phyloP scores from a whole-genome alignment of 2,329 filamentous ascomycete species.

The Kalmusia sp. region DNA sequence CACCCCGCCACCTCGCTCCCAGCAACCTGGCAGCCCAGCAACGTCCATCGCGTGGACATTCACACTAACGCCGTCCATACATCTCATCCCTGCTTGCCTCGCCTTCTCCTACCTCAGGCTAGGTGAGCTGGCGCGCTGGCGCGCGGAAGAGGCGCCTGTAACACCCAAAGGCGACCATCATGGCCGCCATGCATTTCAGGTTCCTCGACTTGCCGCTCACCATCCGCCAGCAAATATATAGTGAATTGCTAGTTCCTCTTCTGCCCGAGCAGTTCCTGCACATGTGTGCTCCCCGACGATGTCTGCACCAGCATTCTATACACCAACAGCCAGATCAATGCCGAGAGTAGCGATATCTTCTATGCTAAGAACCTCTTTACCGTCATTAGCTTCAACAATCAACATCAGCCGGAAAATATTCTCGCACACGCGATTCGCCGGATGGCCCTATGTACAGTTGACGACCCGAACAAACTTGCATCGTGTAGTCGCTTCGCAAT shows the following conservation, averaged over 20 bases:
- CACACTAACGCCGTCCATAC: too few relatives aligned
- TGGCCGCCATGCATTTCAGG: neutral
- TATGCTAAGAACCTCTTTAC: conserved; percentile 19
- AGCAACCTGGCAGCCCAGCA: too few relatives aligned
- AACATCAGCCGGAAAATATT: neutral
- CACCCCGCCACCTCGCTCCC: too few relatives aligned
- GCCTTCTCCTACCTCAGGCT: too few relatives aligned
- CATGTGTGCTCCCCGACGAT: neutral
- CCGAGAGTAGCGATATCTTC: conserved; percentile 16
- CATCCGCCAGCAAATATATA: conserved; percentile 19
- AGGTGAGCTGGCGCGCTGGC: too few relatives aligned
- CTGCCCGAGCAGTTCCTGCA: neutral
- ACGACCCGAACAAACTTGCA: neutral
- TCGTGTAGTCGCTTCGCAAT: conserved; percentile 14
- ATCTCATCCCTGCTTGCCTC: too few relatives aligned
- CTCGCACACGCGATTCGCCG: neutral
- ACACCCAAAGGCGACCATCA: too few relatives aligned
- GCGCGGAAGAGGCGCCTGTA: too few relatives aligned
- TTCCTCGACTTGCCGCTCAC: conserved; percentile 15
- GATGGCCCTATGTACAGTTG: neutral
- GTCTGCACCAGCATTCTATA: conserved; percentile 14
- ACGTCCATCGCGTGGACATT: too few relatives aligned
- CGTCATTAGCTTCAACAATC: conserved; percentile 3
- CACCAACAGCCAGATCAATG: conserved; percentile 18
- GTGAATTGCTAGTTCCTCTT: conserved; percentile 13